Evolutionary conservation across 2,329 filamentous ascomycete species (phyloP).

Genomic region (Cytospora piceicola): DNA sequence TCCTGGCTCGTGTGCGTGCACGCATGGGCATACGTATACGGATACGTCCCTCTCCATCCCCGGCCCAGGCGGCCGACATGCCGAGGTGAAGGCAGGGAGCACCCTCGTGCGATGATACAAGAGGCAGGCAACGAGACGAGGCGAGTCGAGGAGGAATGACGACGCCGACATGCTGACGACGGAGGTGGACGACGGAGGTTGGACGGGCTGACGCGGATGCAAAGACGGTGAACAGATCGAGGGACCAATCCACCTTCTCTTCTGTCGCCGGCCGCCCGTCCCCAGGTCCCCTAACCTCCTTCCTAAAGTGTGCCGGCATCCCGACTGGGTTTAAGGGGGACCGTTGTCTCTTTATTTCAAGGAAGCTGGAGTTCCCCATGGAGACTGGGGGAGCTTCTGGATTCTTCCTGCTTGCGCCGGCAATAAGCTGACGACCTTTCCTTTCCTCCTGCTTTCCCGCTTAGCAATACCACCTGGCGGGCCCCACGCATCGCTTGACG

Average conservation of each 20-base stretch:
- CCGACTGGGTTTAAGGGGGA: constrained; percentile 10
- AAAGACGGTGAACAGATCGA: background rate
- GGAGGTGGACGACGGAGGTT: background rate
- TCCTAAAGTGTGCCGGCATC: constrained; percentile 15
- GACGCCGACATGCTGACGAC: background rate
- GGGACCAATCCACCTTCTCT: background rate
- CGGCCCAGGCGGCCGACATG: background rate
- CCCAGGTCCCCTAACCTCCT: constrained; percentile 21
- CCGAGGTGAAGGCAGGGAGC: background rate
- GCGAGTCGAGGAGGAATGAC: background rate
- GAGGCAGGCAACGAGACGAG: background rate
- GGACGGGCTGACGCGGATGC: background rate
- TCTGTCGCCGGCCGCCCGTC: background rate
- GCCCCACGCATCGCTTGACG: background rate
- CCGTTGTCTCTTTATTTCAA: constrained; percentile 3
- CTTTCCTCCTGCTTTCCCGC: background rate
- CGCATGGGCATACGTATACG: background rate
- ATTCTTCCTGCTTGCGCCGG: constrained; percentile 1
- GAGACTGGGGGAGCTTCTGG: constrained; percentile 15
- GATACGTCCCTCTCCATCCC: background rate
- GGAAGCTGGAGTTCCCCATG: constrained; percentile 4
- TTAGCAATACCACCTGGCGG: background rate
- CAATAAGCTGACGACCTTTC: background rate
- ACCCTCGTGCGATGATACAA: background rate
- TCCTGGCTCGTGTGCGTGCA: background rate